Conservation (phyloP, 129 eudicot genomes). For the Lactuca saligna region DNA sequence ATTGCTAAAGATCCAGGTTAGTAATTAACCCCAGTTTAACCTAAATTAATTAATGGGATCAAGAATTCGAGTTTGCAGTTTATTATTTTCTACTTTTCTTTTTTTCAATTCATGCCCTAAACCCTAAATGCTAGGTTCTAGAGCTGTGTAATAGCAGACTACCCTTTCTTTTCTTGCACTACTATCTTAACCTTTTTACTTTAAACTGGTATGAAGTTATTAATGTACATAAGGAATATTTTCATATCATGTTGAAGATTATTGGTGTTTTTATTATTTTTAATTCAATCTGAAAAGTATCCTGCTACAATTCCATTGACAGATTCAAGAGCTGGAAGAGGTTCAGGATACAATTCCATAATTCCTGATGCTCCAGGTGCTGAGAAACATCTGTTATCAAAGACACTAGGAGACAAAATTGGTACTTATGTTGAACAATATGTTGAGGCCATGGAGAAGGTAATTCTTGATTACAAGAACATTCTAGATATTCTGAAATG, state of each 20-base stretch:
- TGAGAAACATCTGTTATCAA: constrained; percentile 62
- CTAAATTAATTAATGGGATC: too few species aligned
- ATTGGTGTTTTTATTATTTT: neutral
- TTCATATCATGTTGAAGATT: too few species aligned
- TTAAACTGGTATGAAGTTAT: constrained; percentile 36
- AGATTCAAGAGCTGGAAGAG: constrained; percentile 42
- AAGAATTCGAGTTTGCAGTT: too few species aligned
- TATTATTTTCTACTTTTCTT: too few species aligned
- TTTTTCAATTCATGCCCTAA: too few species aligned
- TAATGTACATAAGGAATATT: neutral
- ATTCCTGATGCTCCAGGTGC: constrained; percentile 82
- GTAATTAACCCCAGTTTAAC: too few species aligned
- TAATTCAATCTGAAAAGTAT: neutral
- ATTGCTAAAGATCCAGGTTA: constrained; percentile 86
- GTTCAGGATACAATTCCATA: constrained; percentile 74
- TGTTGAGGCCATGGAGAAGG: constrained; percentile 94
- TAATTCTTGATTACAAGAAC: constrained; percentile 20
- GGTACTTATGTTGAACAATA: constrained; percentile 71
- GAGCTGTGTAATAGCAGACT: too few species aligned
- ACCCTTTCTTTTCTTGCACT: too few species aligned
- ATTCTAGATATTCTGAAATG: neutral
- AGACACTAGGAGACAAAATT: constrained; percentile 65
- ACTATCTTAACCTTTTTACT: too few species aligned
- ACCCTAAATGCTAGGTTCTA: too few species aligned
- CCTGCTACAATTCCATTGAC: constrained; percentile 6